Percentiles rank a stretch among this genome's conserved stretches.
phyloP scores from a whole-genome alignment of 2,329 filamentous ascomycete genomes.

The Ceratocystis smalleyi region DNA sequence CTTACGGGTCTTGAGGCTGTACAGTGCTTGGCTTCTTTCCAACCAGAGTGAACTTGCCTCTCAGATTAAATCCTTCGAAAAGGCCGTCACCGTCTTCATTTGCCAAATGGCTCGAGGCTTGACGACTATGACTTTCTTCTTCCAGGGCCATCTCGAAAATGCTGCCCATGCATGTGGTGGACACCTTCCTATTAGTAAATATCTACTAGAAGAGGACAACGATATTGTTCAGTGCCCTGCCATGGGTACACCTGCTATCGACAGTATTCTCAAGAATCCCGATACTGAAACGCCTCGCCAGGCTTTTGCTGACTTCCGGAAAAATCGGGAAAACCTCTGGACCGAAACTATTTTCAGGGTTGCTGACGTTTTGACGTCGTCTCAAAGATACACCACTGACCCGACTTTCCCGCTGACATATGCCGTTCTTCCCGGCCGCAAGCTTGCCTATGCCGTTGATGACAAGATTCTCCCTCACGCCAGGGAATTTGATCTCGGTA shows the following conservation, averaged over 20 bases:
- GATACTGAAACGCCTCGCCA: slow-evolving; percentile 1
- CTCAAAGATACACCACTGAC: slow-evolving; percentile 12
- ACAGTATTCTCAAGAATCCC: slow-evolving; percentile 3
- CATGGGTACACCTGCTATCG: slow-evolving; percentile 12
- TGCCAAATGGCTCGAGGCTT: slow-evolving; percentile 16
- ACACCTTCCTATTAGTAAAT: slow-evolving; percentile 11
- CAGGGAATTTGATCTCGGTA: slow-evolving; percentile 10
- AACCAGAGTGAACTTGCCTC: slow-evolving; percentile 11
- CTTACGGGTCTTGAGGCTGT: slow-evolving; percentile 17
- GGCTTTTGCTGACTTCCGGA: neutral
- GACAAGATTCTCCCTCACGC: slow-evolving; percentile 12
- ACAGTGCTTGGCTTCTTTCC: slow-evolving; percentile 17
- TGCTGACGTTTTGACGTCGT: slow-evolving; percentile 12
- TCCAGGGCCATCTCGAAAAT: slow-evolving; percentile 11
- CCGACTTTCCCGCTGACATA: slow-evolving; percentile 14
- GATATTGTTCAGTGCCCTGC: slow-evolving; percentile 12
- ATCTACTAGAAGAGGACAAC: slow-evolving; percentile 17
- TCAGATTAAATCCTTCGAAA: slow-evolving; percentile 1
- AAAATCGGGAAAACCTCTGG: slow-evolving; percentile 10
- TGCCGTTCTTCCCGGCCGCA: slow-evolving; percentile 3
- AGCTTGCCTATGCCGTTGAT: slow-evolving; percentile 15
- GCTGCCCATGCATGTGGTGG: slow-evolving; percentile 4
- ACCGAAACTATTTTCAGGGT: slow-evolving; percentile 13
- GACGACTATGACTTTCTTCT: slow-evolving; percentile 15
- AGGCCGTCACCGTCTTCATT: slow-evolving; percentile 8